phyloP scores from a whole-genome alignment of 495 filamentous ascomycete genomes.

The Venustampulla echinocandica region DNA sequence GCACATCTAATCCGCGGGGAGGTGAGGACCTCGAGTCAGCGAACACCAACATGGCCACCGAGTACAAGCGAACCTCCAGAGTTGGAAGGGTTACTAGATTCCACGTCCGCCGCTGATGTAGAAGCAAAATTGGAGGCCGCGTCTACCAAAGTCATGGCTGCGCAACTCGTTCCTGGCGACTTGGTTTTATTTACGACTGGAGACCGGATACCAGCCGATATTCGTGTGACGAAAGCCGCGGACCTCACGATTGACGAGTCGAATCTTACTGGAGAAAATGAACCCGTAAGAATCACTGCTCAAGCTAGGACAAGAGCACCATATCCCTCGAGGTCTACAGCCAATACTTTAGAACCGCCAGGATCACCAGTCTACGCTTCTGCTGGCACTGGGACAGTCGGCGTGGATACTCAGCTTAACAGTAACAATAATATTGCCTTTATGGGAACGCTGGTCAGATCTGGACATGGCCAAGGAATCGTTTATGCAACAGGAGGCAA shows the following conservation, averaged over 20 bases:
- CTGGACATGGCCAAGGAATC: conserved; percentile 90
- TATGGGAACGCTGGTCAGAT: conserved; percentile 95
- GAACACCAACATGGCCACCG: conserved; percentile 37
- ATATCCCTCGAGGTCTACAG: conserved; percentile 30
- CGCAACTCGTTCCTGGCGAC: conserved; percentile 84
- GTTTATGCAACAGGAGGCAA: conserved; percentile 88
- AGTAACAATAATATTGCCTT: conserved; percentile 74
- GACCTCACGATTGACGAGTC: conserved; percentile 93
- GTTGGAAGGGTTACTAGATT: conserved; percentile 22
- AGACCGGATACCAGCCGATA: conserved; percentile 92
- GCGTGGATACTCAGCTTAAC: conserved; percentile 47
- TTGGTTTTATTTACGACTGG: conserved; percentile 88
- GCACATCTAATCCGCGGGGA: conserved; percentile 75
- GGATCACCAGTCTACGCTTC: conserved; percentile 52
- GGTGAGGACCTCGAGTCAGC: conserved; percentile 24
- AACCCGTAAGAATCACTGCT: conserved; percentile 70
- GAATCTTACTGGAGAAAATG: conserved; percentile 94
- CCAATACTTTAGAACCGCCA: conserved; percentile 31
- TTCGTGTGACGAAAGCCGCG: conserved; percentile 81
- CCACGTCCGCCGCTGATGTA: conserved; percentile 30
- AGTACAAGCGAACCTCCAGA: conserved; percentile 16
- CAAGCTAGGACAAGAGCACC: conserved; percentile 34
- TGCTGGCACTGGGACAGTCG: conserved; percentile 52
- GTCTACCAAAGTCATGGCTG: conserved; percentile 74
- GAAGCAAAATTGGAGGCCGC: conserved; percentile 51